Evolutionary conservation across 2,329 filamentous ascomycete genomes (phyloP), one percentile per base, ranked within the genome.

Genomic region (Venturia oleaginea): DNA sequence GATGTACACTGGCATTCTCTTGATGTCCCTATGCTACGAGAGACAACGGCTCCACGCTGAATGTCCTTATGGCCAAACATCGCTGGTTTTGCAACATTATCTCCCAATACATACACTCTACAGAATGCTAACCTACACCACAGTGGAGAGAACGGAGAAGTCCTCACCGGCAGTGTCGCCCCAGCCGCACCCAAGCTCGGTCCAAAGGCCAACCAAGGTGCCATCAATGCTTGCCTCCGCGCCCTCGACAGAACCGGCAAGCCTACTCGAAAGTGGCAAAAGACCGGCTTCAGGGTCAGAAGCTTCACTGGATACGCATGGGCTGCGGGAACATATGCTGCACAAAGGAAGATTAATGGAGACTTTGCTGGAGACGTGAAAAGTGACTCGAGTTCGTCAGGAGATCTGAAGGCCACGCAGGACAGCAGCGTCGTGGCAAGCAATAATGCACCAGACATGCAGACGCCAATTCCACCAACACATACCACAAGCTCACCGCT

Each of bases 191-290:
- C 80, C 55, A 96, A 96, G 76, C 87, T 97, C 32, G 93, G 93
- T 3, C 94, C 94, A 69, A 97, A 97, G 77, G 93, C 93, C 62
- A 97, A 97, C 75, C 90, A 93, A 71, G 94, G 94, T 68, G 93
- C 93, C 66, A 99, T 99, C 82, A 99, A 99, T 74, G 94, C 94
- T 64, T 91, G 91, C 62, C 87, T 99, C 61, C 91, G 94, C 64
- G 93, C 94, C 15, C 89, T 99, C 68, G 94, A 99, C 76, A 88
- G 93, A 67, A 89, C 89, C 8, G 93, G 93, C 69, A 90, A 93
- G 72, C 92, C 94, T 11, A 97, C 92, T 76, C 90, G 93, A 68
- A 92, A 87, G 75, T 99, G 94, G 94, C 82, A 86, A 73, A 90
- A 87, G 75, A 91, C 91, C 68, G 84, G 86, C 64, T 91, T 97